Conservation (phyloP, 1,284 basidiomycete genomes). For the Exobasidium cylindrosporum region DNA sequence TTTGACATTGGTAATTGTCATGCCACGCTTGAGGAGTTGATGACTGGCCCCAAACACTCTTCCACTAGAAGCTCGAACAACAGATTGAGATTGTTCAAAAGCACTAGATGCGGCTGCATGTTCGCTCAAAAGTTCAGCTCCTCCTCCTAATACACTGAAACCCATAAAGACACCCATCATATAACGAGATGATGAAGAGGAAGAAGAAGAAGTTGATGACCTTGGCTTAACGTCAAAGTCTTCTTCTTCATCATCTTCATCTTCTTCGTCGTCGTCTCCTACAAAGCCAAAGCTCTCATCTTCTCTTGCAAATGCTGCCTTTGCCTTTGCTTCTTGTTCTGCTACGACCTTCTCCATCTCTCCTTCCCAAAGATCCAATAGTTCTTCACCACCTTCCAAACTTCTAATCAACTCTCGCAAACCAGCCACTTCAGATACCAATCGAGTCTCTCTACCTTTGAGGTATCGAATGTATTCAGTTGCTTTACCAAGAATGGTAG, state of each 20-base stretch:
- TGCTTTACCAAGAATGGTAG: constrained; percentile 50
- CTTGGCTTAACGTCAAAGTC: constrained; percentile 20
- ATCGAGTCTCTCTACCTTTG: constrained; percentile 44
- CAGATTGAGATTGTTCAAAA: not conserved
- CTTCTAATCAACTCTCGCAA: constrained; percentile 44
- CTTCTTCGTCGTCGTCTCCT: constrained; percentile 42
- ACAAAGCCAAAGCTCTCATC: constrained; percentile 29
- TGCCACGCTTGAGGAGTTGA: constrained; percentile 48
- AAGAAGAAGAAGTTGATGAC: constrained; percentile 25
- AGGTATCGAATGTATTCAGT: constrained; percentile 54
- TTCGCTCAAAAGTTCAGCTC: constrained; percentile 28
- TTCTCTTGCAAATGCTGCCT: constrained; percentile 22
- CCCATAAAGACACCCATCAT: constrained; percentile 48
- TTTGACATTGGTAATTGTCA: constrained; percentile 18
- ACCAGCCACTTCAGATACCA: constrained; percentile 42
- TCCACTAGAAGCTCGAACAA: constrained; percentile 23
- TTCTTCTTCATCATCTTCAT: constrained; percentile 34
- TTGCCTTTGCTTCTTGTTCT: constrained; percentile 24
- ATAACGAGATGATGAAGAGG: constrained; percentile 38
- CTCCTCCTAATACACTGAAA: constrained; percentile 43
- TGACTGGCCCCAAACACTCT: constrained; percentile 42
- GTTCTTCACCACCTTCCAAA: constrained; percentile 51
- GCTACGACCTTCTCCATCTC: constrained; percentile 46
- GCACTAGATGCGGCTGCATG: constrained; percentile 17
- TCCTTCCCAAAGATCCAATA: constrained; percentile 44